Evolutionary conservation across 768 basidiomycete genomes (phyloP).

Genomic region (Erythrobasidium yunnanense): DNA sequence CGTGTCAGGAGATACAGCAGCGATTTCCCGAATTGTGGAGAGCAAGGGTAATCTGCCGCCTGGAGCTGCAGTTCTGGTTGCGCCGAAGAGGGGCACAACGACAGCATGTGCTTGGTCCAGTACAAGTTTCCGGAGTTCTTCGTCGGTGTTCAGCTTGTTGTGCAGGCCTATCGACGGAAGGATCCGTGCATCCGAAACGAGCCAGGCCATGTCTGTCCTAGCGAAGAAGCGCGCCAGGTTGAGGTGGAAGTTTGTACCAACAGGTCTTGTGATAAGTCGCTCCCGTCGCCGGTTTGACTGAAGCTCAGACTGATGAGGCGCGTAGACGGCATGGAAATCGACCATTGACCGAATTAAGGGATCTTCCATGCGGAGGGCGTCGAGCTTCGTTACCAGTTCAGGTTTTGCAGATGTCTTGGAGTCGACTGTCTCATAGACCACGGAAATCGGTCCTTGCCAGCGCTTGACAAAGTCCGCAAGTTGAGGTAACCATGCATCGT

Average conservation of each 20-base stretch:
- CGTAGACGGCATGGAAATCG: slow-evolving; percentile 36
- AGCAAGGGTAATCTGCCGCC: slow-evolving; percentile 10
- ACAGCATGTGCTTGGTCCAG: slow-evolving; percentile 35
- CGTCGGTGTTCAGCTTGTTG: slow-evolving; percentile 21
- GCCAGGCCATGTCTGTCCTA: slow-evolving; percentile 35
- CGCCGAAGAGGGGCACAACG: slow-evolving; percentile 37
- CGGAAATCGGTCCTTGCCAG: slow-evolving; percentile 36
- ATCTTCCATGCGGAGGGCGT: slow-evolving; percentile 28
- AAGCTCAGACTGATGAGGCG: slow-evolving; percentile 24
- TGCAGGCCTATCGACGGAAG: slow-evolving; percentile 30
- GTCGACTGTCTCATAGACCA: slow-evolving; percentile 34
- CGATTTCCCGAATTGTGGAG: slow-evolving; percentile 15
- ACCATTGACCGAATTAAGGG: slow-evolving; percentile 32
- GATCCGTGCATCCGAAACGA: slow-evolving; percentile 35
- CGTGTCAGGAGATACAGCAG: neutral
- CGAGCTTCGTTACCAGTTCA: slow-evolving; percentile 27
- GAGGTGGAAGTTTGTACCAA: slow-evolving; percentile 36
- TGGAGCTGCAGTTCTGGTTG: slow-evolving; percentile 29
- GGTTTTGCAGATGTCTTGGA: neutral
- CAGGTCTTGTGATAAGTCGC: slow-evolving; percentile 33
- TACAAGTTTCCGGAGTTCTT: slow-evolving; percentile 27
- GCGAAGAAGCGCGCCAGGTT: slow-evolving; percentile 39
- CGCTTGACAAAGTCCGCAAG: slow-evolving; percentile 33
- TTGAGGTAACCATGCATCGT: slow-evolving; percentile 37
- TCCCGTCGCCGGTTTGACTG: slow-evolving; percentile 34